Percentiles rank a stretch among this genome's conserved stretches.
phyloP scores from a whole-genome alignment of 148 eudicot species.

The Heliamphora exappendiculata region DNA sequence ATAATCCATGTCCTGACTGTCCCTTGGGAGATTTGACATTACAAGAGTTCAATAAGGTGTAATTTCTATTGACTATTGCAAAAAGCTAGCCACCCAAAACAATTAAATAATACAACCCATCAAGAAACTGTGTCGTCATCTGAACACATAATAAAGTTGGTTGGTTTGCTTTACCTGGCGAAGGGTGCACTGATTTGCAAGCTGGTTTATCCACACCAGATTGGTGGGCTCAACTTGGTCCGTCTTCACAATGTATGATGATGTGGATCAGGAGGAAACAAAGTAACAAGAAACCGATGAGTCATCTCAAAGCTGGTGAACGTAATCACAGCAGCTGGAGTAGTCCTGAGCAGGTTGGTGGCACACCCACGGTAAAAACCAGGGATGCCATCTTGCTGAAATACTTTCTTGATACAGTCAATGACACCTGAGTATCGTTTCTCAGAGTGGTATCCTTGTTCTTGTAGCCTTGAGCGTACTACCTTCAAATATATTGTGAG shows the following conservation, averaged over 20 bases:
- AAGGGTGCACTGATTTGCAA: not conserved
- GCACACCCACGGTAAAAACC: constrained; percentile 96
- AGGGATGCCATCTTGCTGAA: constrained; percentile 60
- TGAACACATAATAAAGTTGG: not conserved
- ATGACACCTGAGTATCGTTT: constrained; percentile 68
- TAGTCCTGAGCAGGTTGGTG: constrained; percentile 77
- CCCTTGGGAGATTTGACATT: not conserved
- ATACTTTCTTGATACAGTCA: constrained; percentile 76
- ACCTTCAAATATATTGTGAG: constrained; percentile 35
- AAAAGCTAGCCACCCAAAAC: not conserved
- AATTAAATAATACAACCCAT: constrained; percentile 2
- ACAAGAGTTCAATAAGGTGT: not conserved
- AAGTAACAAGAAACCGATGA: constrained; percentile 60
- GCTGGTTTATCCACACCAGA: constrained; percentile 13
- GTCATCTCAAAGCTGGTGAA: constrained; percentile 97
- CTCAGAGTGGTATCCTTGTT: constrained; percentile 86
- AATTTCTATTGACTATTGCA: not conserved
- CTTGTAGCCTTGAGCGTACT: constrained; percentile 93
- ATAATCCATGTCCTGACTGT: not conserved
- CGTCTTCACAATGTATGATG: constrained; percentile 40
- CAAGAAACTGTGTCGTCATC: not conserved
- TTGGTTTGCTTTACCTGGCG: not conserved
- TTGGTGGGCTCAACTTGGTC: constrained; percentile 3
- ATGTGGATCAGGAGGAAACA: constrained; percentile 47
- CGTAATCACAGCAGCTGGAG: constrained; percentile 90